Base-by-base conservation (phyloP, 352 stramenopile genomes). In the Globisporangium camurandrum region DNA sequence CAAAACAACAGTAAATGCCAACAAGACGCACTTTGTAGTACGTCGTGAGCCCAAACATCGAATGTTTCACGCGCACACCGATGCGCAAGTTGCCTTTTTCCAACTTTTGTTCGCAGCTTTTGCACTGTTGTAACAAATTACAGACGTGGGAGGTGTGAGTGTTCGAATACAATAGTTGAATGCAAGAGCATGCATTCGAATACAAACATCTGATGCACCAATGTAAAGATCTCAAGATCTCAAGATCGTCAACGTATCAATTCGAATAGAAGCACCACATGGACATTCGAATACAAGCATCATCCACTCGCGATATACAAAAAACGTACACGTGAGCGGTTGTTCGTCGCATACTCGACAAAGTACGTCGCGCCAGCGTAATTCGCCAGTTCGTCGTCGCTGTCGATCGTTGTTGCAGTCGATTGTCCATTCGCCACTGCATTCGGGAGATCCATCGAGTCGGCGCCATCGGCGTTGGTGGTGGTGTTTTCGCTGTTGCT, bases 31-130 rank as follows among this genome's bases (percentile, higher is more conserved):
- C 81, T 65, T 93, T 93, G 53, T 75, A 90, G 47, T 93, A 93
- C 20, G 66, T 88, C 0, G 71, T 88, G 36, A 76, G 59, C 11
- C 82, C 82, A 52, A 91, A 93, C 30, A 88, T 84, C 16, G 82
- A 93, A 54, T 93, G 79, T 14, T 62, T 69, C 7, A 93, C 67
- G 19, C 57, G 47, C 19, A 93, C 54, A 6, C 73, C 72, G 4
- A 93, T 58, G 20, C 76, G 75, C 19, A 93, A 27, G 0, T 51
- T 33, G 19, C 61, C 71, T 10, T 57, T 62, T 14, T 43, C 28
- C 4, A 93, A 43, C 48, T 85, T 87, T 28, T 75, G 27, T 28
- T 93, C 82, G 40, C 82, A 93, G 34, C 62, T 78, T 46, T 91
- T 91, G 50, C 82, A 93, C 79, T 90, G 38, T 14, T 41, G 11